These are phyloP conservation scores for Vitis rotundifolia DNA, from an alignment of 164 flowering plant species.

Conservation along the genomic window DNA sequence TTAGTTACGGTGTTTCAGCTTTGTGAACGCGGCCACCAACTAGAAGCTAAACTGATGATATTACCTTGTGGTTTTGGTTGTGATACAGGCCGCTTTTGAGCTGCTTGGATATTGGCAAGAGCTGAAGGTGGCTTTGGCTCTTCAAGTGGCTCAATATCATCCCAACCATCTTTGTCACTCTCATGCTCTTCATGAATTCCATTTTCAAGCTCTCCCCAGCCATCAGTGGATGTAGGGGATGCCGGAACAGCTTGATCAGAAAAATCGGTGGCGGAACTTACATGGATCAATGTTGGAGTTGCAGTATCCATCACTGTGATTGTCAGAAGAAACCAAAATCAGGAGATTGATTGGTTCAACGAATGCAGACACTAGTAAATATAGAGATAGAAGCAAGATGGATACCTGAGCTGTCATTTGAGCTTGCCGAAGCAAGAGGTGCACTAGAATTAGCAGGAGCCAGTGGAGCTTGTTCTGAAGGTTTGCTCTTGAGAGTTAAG, in stretches of 20 bases:
- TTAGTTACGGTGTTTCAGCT: too few relatives aligned
- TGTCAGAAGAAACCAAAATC: slow-evolving; percentile 13
- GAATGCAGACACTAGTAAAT: not conserved
- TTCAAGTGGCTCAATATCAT: slow-evolving; percentile 86
- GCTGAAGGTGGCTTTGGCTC: slow-evolving; percentile 77
- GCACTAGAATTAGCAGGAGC: slow-evolving; percentile 45
- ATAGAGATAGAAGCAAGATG: not conserved
- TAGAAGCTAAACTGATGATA: not conserved
- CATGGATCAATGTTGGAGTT: slow-evolving; percentile 35
- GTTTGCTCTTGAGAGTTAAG: slow-evolving; percentile 79
- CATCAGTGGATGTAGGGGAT: slow-evolving; percentile 92
- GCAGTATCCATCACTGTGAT: slow-evolving; percentile 41
- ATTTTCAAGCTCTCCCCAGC: slow-evolving; percentile 97
- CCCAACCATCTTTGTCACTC: slow-evolving; percentile 91
- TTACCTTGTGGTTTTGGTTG: slow-evolving; percentile 75
- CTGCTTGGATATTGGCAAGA: slow-evolving; percentile 88
- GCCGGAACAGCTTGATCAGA: slow-evolving; percentile 60
- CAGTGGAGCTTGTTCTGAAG: slow-evolving; percentile 68
- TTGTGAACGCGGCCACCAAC: too few relatives aligned
- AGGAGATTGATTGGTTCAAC: not conserved
- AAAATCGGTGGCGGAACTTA: slow-evolving; percentile 36
- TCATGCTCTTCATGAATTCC: slow-evolving; percentile 67
- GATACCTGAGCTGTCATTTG: slow-evolving; percentile 64
- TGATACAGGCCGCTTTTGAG: slow-evolving; percentile 80
- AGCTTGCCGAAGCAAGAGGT: slow-evolving; percentile 48